Conservation (phyloP, 352 stramenopile genomes). For the Globisporangium nunn region DNA sequence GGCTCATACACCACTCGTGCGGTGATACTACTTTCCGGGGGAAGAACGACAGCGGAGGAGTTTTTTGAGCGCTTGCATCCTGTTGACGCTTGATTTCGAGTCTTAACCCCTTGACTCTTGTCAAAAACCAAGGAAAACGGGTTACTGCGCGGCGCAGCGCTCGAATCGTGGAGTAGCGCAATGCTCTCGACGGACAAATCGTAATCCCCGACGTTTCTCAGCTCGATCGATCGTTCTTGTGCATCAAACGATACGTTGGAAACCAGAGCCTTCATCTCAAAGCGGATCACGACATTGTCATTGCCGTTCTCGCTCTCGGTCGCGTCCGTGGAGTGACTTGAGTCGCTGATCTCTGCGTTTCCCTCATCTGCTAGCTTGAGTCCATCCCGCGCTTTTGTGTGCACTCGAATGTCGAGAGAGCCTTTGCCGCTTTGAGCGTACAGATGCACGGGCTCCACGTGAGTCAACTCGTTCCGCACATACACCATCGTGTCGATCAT, state of each 20-base stretch:
- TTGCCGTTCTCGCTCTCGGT: too few species aligned
- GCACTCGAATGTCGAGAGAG: constrained; percentile 15
- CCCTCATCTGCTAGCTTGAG: not conserved
- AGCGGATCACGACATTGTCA: too few species aligned
- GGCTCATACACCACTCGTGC: constrained; percentile 14
- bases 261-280: not conserved
- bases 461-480: constrained; percentile 58
- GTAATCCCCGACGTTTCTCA: constrained; percentile 8
- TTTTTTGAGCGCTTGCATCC: not conserved
- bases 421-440: constrained; percentile 35
- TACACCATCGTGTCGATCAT: constrained; percentile 28
- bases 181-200: not conserved
- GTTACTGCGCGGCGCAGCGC: not conserved
- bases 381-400: not conserved
- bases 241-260: not conserved
- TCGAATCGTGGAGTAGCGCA: not conserved
- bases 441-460: constrained; percentile 44
- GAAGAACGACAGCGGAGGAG: not conserved
- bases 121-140: not conserved
- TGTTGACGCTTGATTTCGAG: not conserved
- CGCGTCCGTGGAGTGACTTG: too few species aligned
- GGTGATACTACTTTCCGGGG: not conserved
- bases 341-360: too few species aligned
- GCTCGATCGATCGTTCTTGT: not conserved
- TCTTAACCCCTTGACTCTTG: not conserved